A percentile compares a stretch with the other conserved stretches of the same genome.
Evolutionary conservation across 2,329 filamentous ascomycete genomes (phyloP).

Genomic region (Colletotrichum lentis): DNA sequence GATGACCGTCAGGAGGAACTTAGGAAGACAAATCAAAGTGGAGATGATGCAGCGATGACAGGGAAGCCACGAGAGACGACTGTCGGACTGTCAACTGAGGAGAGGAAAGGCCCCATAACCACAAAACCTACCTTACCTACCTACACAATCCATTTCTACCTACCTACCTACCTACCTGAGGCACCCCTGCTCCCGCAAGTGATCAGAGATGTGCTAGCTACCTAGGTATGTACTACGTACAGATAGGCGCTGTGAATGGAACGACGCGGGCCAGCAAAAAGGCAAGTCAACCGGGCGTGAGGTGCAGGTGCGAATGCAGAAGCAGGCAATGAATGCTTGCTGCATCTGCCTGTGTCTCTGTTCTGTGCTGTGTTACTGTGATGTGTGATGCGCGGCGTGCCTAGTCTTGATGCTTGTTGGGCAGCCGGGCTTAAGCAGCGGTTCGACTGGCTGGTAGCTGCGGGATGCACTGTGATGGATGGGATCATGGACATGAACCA

Average conservation of each 20-base stretch:
- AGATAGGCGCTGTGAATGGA: constrained; percentile 6
- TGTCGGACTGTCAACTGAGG: not conserved
- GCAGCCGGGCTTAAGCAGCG: too few relatives aligned
- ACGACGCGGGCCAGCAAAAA: constrained; percentile 21
- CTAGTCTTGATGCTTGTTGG: too few relatives aligned
- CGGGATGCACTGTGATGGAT: constrained; percentile 31
- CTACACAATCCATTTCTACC: not conserved
- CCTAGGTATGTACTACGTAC: not conserved
- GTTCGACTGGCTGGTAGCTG: not conserved
- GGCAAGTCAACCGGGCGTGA: constrained; percentile 6
- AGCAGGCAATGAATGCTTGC: not conserved
- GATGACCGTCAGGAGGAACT: not conserved
- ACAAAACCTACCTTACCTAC: constrained; percentile 46
- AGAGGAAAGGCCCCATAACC: constrained; percentile 29
- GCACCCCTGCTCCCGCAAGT: too few relatives aligned
- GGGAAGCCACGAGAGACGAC: constrained; percentile 48
- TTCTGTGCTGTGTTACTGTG: not conserved
- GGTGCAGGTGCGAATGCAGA: not conserved
- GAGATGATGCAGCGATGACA: constrained; percentile 39
- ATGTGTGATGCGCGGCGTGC: too few relatives aligned
- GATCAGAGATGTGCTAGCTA: too few relatives aligned
- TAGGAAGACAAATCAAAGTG: not conserved
- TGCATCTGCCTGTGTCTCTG: not conserved
- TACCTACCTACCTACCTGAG: not conserved
- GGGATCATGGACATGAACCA: not conserved